Base-by-base conservation (phyloP, 768 basidiomycete species). In the Hypsizygus marmoreus region DNA sequence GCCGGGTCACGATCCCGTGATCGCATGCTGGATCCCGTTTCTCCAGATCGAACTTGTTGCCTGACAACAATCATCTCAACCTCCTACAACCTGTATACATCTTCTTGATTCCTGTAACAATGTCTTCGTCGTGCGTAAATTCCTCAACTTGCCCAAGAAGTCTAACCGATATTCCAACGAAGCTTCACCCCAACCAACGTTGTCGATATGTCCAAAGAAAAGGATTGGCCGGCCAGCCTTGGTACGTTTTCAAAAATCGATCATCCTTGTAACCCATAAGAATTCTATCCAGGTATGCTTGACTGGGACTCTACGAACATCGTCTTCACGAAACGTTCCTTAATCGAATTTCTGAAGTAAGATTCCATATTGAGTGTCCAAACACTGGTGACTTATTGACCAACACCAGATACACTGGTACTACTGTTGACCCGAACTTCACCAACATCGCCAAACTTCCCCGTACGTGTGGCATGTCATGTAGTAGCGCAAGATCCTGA, bases 281-380 rank as follows among this genome's bases (percentile, higher is more conserved):
- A n/a, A 35, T 38, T 35, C n/a, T 9, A 20, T 14, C n/a, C 40
- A 88, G 88, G 86, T 49, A 78, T 87, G 81, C 70, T 91, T 52
- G 88, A 91, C 65, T 90, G 88, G 88, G 88, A 90, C 58, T 61
- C 67, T 10, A 88, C 84, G 37, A 79, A 66, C 49, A 87, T 91
- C 50, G 80, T 91, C 22, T 90, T 91, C 61, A 90, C 86, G 11
- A 91, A 91, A 58, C 79, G 88, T 30, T 70, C 80, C 32, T 68
- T 91, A 51, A 72, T 89, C 41, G 88, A 90, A 56, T 91, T 91
- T 61, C 69, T 91, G 53, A 87, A 84, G 87, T 88, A 62, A 55
- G 76, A 20, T 16, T 22, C 34, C 44, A 33, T n/a, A n/a, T n/a
- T n/a, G n/a, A n/a, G n/a, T n/a, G n/a, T n/a, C n/a, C n/a, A n/a